These are phyloP conservation scores for Primulina eburnea DNA, from an alignment of 257 asterid species.

Conservation along the genomic window DNA sequence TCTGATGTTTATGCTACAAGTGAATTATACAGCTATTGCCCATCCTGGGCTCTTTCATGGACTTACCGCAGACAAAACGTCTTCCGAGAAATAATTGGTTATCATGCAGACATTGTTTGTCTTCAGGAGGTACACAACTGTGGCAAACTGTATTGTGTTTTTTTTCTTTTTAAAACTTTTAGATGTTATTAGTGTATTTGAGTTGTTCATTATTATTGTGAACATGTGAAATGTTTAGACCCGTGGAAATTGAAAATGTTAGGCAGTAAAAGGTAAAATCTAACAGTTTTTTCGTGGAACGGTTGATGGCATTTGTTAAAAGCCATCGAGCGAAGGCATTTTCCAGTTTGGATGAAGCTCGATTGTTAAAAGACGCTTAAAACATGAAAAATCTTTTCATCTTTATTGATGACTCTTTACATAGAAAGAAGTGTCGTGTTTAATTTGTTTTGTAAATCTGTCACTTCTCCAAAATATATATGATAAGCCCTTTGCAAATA, in stretches of 20 bases:
- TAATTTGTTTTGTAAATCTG: too few species aligned
- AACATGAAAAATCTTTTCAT: background rate
- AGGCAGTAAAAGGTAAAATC: background rate
- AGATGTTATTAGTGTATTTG: background rate
- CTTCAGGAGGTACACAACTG: conserved; percentile 86
- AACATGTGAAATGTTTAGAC: background rate
- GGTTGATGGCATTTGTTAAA: background rate
- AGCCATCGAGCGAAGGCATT: background rate
- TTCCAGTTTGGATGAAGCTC: background rate
- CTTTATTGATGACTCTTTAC: background rate
- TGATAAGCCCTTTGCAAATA: background rate
- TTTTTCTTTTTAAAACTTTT: too few species aligned
- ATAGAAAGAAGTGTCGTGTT: background rate
- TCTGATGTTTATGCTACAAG: conserved; percentile 72
- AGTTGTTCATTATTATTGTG: background rate
- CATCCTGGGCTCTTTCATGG: conserved; percentile 99
- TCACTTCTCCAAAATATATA: too few species aligned
- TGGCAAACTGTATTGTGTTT: background rate
- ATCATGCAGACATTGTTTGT: conserved; percentile 87
- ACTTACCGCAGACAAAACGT: conserved; percentile 90
- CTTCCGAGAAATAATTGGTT: conserved; percentile 87
- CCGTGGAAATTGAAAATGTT: background rate
- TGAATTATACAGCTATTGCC: conserved; percentile 79
- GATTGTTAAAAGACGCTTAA: background rate
- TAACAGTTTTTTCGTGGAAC: background rate